These are phyloP conservation scores for Rosa rugosa DNA, from an alignment of 306 rosid species.

Conservation along the genomic window DNA sequence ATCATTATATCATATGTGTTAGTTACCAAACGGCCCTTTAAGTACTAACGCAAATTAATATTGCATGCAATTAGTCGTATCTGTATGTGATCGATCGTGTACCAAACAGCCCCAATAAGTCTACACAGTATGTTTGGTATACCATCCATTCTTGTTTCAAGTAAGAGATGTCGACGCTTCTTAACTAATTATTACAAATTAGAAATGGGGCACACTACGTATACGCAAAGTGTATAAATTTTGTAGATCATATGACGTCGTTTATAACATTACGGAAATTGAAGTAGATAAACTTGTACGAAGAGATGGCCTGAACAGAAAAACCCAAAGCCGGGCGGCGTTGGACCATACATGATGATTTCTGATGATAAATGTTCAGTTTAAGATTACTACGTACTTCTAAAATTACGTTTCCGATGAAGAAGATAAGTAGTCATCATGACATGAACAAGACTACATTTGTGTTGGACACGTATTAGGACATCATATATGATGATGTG, in stretches of 20 bases:
- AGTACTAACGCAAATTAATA: no score
- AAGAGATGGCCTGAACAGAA: background rate
- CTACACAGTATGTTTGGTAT: constrained; percentile 5
- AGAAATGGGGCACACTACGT: background rate
- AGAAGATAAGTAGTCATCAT: background rate
- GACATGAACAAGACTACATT: background rate
- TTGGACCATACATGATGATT: background rate
- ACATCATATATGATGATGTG: background rate
- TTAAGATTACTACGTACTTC: no score
- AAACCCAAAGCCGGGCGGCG: background rate
- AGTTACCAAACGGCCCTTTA: no score
- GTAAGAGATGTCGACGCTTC: background rate
- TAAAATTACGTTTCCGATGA: background rate
- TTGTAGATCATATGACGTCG: background rate
- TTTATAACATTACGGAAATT: no score
- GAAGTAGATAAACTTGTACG: background rate
- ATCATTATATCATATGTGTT: background rate
- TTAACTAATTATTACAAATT: background rate
- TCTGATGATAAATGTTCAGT: background rate
- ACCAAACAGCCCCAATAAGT: background rate
- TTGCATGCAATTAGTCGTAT: background rate
- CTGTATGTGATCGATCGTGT: background rate
- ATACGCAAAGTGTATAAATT: no score
- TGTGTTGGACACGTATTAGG: background rate
- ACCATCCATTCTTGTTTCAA: background rate